These are phyloP conservation scores for Penstemon barbatus DNA, from an alignment of 257 asterid genomes.

Conservation along the genomic window DNA sequence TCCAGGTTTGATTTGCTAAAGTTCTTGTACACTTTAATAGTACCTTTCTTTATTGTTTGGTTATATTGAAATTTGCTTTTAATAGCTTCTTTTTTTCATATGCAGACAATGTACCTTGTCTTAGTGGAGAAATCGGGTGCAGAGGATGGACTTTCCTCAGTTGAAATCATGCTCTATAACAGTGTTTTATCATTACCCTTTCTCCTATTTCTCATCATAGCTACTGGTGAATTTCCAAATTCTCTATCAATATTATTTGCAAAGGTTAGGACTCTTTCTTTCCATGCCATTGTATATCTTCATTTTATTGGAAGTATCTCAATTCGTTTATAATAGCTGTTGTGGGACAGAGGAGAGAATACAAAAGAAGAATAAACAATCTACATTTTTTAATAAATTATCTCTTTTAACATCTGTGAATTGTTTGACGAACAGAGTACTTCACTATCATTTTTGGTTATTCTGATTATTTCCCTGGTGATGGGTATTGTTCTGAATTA, in stretches of 20 bases:
- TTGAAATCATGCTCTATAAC: constrained; percentile 92
- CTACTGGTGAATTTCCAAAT: constrained; percentile 88
- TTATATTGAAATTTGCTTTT: constrained; percentile 13
- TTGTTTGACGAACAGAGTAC: constrained; percentile 55
- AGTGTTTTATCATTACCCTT: constrained; percentile 83
- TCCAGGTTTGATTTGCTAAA: constrained; percentile 61
- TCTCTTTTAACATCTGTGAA: not conserved
- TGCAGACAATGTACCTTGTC: constrained; percentile 99
- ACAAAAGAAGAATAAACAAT: not conserved
- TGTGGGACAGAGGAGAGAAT: not conserved
- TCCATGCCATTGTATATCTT: not conserved
- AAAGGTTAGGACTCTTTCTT: constrained; percentile 51
- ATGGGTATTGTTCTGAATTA: constrained; percentile 91
- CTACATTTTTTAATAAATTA: no score
- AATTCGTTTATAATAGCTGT: not conserved
- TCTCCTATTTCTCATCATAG: constrained; percentile 81
- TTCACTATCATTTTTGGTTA: constrained; percentile 56
- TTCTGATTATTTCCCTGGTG: constrained; percentile 82
- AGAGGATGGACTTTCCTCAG: constrained; percentile 91
- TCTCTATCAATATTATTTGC: constrained; percentile 64
- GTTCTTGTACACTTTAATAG: not conserved
- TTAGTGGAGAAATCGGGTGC: constrained; percentile 97
- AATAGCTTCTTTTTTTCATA: constrained; percentile 8
- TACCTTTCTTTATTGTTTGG: constrained; percentile 3
- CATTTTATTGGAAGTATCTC: not conserved